Conservation (phyloP, 1,139 yeast species). For the Protomyces pachydermus region DNA sequence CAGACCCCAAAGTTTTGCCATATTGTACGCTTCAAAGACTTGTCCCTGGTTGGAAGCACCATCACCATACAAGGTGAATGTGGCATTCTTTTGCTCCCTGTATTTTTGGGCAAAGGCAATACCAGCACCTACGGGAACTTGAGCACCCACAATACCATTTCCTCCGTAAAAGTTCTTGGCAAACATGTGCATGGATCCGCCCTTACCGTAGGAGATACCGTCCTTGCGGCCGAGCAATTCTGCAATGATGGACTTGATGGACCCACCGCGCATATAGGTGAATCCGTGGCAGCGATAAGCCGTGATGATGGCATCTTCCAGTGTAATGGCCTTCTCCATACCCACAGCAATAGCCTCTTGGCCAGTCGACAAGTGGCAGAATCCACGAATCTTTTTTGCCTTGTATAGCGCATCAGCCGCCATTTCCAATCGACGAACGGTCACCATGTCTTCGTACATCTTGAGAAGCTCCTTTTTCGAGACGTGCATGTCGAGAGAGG, state of each 20-base stretch:
- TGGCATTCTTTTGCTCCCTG: constrained; percentile 70
- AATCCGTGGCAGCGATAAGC: constrained; percentile 97
- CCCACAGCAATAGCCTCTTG: constrained; percentile 99
- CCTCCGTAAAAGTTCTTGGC: constrained; percentile 96
- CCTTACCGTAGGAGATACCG: constrained; percentile 95
- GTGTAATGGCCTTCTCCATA: constrained; percentile 86
- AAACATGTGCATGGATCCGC: constrained; percentile 99
- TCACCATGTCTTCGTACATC: constrained; percentile 78
- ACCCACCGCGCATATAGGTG: constrained; percentile 91
- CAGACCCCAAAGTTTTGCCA: constrained; percentile 98
- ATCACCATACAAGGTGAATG: constrained; percentile 91
- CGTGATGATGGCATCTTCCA: constrained; percentile 82
- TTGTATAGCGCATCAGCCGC: constrained; percentile 96
- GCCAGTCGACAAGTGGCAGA: constrained; percentile 96
- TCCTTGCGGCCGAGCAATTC: constrained; percentile 95
- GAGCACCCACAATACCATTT: constrained; percentile 99
- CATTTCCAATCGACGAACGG: constrained; percentile 90
- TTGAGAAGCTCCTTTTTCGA: constrained; percentile 73
- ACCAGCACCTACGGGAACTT: constrained; percentile 97
- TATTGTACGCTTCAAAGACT: constrained; percentile 93
- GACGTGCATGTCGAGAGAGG: constrained; percentile 61
- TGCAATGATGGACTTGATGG: constrained; percentile 84
- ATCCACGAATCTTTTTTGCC: constrained; percentile 97
- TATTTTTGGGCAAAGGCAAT: constrained; percentile 96
- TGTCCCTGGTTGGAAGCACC: constrained; percentile 99